Percentiles rank a stretch among this genome's conserved stretches.
Conservation (phyloP, 495 filamentous ascomycete genomes). For the Xylaria acuta region DNA sequence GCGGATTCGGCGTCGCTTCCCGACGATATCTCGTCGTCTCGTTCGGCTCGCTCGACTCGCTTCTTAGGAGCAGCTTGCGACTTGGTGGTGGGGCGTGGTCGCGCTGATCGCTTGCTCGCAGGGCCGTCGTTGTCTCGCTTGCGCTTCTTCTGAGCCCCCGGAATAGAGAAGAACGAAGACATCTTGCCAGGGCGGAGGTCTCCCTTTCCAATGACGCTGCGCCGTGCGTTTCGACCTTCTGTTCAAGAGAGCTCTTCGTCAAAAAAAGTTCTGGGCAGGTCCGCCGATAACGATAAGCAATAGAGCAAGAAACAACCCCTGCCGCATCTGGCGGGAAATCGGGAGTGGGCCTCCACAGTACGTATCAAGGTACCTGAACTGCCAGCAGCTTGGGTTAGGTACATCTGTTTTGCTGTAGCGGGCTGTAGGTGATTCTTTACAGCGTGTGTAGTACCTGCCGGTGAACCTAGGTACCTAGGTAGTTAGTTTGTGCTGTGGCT, state of each 20-base stretch:
- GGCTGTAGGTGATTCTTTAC: background rate
- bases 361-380: background rate
- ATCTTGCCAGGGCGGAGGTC: slow-evolving; percentile 48
- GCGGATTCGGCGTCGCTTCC: slow-evolving; percentile 80
- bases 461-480: no score
- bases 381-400: background rate
- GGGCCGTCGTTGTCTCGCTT: slow-evolving; percentile 58
- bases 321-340: background rate
- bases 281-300: slow-evolving; percentile 30
- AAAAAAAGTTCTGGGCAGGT: slow-evolving; percentile 32
- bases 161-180: slow-evolving; percentile 87
- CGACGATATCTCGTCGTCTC: slow-evolving; percentile 81
- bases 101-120: slow-evolving; percentile 18
- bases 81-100: slow-evolving; percentile 46
- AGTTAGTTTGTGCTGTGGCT: background rate
- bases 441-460: no score
- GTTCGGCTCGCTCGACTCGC: slow-evolving; percentile 58
- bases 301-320: slow-evolving; percentile 14
- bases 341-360: background rate
- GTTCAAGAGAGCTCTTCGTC: slow-evolving; percentile 33
- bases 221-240: slow-evolving; percentile 28
- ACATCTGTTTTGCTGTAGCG: background rate
- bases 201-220: slow-evolving; percentile 30
- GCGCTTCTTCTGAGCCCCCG: slow-evolving; percentile 79
- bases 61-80: slow-evolving; percentile 60